Conservation (phyloP, 805 yeast genomes). For the Saccharomyces eubayanus region DNA sequence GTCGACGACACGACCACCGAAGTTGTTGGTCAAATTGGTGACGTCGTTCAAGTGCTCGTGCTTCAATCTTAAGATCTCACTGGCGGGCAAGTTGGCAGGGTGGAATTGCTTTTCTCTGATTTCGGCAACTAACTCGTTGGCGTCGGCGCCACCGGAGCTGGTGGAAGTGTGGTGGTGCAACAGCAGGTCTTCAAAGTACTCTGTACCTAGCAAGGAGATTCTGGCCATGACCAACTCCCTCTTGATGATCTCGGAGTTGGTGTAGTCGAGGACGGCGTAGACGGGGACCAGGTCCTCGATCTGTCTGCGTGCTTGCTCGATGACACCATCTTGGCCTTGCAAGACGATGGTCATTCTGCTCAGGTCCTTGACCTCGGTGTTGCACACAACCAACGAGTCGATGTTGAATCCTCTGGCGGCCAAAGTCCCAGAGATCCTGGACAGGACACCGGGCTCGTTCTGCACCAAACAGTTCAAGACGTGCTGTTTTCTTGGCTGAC, state of each 20-base stretch:
- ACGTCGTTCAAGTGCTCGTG: conserved; percentile 82
- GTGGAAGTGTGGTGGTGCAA: conserved; percentile 58
- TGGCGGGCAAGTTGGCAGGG: conserved; percentile 81
- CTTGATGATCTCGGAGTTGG: conserved; percentile 79
- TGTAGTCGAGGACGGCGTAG: conserved; percentile 92
- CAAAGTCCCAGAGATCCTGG: conserved; percentile 85
- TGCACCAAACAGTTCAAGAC: conserved; percentile 95
- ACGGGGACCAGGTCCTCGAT: conserved; percentile 97
- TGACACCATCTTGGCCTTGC: conserved; percentile 89
- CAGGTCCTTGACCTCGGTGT: conserved; percentile 89
- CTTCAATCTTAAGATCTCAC: conserved; percentile 91
- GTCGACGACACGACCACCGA: conserved; percentile 90
- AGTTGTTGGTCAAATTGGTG: conserved; percentile 68
- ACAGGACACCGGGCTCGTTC: conserved; percentile 96
- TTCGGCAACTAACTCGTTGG: conserved; percentile 23
- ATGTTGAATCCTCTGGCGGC: conserved; percentile 99
- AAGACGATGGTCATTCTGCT: conserved; percentile 95
- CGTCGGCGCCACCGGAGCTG: conserved; percentile 29
- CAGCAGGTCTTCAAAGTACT: conserved; percentile 89
- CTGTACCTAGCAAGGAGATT: conserved; percentile 93
- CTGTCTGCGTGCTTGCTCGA: conserved; percentile 97
- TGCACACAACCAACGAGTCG: conserved; percentile 93
- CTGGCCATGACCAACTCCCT: conserved; percentile 89
- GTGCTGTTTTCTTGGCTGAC: conserved; percentile 68
- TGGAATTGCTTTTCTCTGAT: conserved; percentile 48